Conservation (phyloP, 148 eudicot genomes). For the Suaeda aralocaspica region DNA sequence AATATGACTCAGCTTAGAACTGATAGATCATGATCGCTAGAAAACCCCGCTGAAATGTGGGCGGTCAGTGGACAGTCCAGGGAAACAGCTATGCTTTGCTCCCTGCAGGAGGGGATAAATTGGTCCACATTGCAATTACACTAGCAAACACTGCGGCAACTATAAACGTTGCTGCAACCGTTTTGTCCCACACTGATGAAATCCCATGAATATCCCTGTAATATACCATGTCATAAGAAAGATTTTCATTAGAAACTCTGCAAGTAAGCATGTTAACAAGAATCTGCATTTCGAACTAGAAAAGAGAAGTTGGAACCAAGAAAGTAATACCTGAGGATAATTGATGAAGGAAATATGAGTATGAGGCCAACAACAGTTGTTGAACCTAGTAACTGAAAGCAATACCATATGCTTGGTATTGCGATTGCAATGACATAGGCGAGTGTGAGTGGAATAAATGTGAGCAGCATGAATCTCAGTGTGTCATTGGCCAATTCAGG, state of each 20-base stretch:
- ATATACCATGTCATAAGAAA: no score
- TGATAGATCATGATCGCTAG: neutral
- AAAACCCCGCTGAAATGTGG: neutral
- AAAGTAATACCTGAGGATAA: slow-evolving; percentile 60
- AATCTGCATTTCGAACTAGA: neutral
- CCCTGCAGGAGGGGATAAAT: slow-evolving; percentile 33
- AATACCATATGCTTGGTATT: slow-evolving; percentile 88
- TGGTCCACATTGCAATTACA: slow-evolving; percentile 44
- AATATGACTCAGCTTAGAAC: neutral
- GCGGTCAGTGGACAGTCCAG: neutral
- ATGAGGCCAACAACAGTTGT: slow-evolving; percentile 77
- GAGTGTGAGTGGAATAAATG: slow-evolving; percentile 46
- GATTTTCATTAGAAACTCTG: neutral
- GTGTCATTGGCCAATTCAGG: slow-evolving; percentile 46
- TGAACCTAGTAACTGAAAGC: slow-evolving; percentile 86
- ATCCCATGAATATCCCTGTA: slow-evolving; percentile 72
- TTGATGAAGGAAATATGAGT: slow-evolving; percentile 75
- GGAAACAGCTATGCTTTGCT: slow-evolving; percentile 6
- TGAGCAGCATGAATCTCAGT: slow-evolving; percentile 53
- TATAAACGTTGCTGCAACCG: slow-evolving; percentile 45
- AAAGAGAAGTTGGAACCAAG: neutral
- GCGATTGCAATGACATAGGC: slow-evolving; percentile 57
- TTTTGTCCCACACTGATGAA: slow-evolving; percentile 44
- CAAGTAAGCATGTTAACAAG: neutral
- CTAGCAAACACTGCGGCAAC: slow-evolving; percentile 54